A percentile compares a stretch with the other conserved stretches of the same genome.
Evolutionary conservation across 139 green algal genomes (phyloP).

Genomic region (Microglena sp.): DNA sequence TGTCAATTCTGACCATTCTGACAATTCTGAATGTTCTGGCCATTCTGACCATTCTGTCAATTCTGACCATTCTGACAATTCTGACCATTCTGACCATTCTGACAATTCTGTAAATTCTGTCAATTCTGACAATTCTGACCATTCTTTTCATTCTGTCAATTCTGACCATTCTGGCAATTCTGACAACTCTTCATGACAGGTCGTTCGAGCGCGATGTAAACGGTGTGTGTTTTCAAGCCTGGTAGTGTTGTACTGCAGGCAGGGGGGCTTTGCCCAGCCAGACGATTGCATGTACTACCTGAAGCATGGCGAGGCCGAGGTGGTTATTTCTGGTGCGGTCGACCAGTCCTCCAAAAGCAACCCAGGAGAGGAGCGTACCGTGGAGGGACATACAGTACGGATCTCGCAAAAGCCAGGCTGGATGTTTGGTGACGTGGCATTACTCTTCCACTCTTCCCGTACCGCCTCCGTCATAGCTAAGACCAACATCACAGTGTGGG

Average conservation of each 20-base stretch:
- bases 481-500: constrained; percentile 51
- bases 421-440: constrained; percentile 65
- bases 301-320: constrained; percentile 48
- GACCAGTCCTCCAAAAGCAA: constrained; percentile 18
- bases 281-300: constrained; percentile 70
- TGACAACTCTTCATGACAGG: too few relatives aligned
- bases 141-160: too few relatives aligned
- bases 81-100: too few relatives aligned
- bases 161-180: too few relatives aligned
- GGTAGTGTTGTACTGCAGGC: constrained; percentile 53
- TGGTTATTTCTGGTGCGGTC: constrained; percentile 48
- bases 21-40: too few relatives aligned
- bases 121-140: too few relatives aligned
- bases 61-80: too few relatives aligned
- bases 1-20: too few relatives aligned
- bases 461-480: constrained; percentile 58
- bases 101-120: too few relatives aligned
- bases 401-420: constrained; percentile 56
- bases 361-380: constrained; percentile 21
- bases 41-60: too few relatives aligned
- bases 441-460: constrained; percentile 62
- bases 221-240: constrained; percentile 40
- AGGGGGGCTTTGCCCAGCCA: constrained; percentile 43
- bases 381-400: constrained; percentile 42
- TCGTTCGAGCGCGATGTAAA: too few relatives aligned